Evolutionary conservation across 1,284 basidiomycete species (phyloP).

Genomic region (Stygiomarasmius scandens): DNA sequence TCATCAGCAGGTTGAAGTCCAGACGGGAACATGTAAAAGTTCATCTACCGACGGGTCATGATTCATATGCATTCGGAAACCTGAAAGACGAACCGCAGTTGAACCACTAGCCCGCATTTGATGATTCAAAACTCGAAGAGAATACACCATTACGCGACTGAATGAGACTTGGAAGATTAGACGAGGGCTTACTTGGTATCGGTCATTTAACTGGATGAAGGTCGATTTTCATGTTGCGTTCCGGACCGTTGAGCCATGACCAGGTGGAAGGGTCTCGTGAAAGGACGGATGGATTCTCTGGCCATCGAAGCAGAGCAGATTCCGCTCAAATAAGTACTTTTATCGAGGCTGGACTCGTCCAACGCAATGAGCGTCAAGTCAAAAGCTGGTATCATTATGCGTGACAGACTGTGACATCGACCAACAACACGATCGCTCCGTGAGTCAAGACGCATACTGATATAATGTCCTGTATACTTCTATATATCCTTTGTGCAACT

Average conservation of each 20-base stretch:
- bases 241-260: too few species aligned
- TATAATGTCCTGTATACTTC: neutral
- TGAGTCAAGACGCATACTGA: constrained; percentile 35
- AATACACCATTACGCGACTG: neutral
- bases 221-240: too few species aligned
- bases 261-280: too few species aligned
- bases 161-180: neutral
- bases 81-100: neutral
- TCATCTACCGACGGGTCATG: neutral
- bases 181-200: neutral
- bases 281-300: too few species aligned
- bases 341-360: too few species aligned
- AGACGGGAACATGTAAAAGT: neutral
- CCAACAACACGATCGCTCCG: constrained; percentile 70
- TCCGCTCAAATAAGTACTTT: too few species aligned
- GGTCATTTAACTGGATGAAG: too few species aligned
- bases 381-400: constrained; percentile 42
- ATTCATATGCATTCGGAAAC: neutral
- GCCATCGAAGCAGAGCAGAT: too few species aligned
- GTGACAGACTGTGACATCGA: constrained; percentile 1
- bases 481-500: constrained; percentile 85
- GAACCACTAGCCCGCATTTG: neutral
- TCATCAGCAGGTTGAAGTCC: neutral
- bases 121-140: neutral
- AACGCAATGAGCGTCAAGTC: too few species aligned